phyloP scores from a whole-genome alignment of 1,284 basidiomycete species.

The Moniliophthora roreri region DNA sequence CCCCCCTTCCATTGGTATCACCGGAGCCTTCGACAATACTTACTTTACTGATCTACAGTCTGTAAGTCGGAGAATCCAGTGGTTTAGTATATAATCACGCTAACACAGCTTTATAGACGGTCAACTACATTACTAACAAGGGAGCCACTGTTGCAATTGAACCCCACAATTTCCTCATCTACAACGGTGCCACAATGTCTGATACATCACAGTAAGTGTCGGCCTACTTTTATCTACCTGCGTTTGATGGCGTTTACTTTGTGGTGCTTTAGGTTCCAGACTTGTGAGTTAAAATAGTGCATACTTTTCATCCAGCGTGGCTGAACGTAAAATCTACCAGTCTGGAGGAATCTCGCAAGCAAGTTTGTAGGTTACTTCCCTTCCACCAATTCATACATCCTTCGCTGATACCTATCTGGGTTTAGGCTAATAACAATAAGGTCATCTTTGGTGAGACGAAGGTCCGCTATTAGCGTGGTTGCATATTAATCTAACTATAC shows the following conservation, averaged over 20 bases:
- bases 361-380: constrained; percentile 43
- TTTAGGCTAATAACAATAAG: constrained; percentile 46
- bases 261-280: constrained; percentile 42
- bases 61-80: constrained; percentile 24
- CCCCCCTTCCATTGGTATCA: constrained; percentile 50
- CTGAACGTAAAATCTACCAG: constrained; percentile 23
- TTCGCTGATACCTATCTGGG: neutral
- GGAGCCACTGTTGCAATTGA: constrained; percentile 58
- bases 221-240: constrained; percentile 5
- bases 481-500: neutral
- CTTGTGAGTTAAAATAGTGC: constrained; percentile 34
- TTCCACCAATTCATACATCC: neutral
- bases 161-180: constrained; percentile 63
- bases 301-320: neutral
- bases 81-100: neutral
- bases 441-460: constrained; percentile 50
- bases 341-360: constrained; percentile 56
- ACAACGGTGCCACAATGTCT: constrained; percentile 49
- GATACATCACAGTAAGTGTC: constrained; percentile 48
- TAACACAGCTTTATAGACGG: constrained; percentile 33
- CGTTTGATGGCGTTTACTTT: neutral
- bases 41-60: constrained; percentile 52
- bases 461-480: neutral
- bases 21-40: constrained; percentile 50
- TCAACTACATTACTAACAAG: constrained; percentile 60